Conservation (phyloP, 768 basidiomycete genomes). For the Suillus paluster region DNA sequence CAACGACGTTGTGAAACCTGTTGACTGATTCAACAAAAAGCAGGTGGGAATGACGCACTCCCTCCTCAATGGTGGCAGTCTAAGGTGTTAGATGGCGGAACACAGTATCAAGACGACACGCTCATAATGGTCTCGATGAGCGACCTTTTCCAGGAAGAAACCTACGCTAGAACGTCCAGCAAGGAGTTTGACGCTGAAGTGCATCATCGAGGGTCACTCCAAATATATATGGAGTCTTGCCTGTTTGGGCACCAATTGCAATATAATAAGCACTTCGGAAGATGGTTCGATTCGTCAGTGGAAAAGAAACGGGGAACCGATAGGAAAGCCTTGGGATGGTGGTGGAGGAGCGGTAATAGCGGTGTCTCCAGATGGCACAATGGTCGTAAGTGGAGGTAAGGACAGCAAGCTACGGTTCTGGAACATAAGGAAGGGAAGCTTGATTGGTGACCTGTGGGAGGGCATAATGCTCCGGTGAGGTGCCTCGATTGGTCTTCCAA, state of each 20-base stretch:
- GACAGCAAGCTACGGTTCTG: not conserved
- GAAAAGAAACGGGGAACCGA: not conserved
- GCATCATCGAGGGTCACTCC: not conserved
- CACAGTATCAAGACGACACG: not conserved
- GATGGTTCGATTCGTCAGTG: slow-evolving; percentile 4
- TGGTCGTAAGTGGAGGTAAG: not conserved
- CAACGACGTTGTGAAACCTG: not conserved
- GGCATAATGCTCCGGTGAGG: not conserved
- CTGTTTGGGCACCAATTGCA: not conserved
- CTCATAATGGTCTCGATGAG: not conserved
- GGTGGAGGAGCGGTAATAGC: not conserved
- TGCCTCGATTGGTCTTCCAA: slow-evolving; percentile 17
- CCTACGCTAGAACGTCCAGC: not conserved
- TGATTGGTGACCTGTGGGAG: not conserved
- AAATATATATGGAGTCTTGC: not conserved
- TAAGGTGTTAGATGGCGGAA: not conserved
- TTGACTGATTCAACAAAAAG: not conserved
- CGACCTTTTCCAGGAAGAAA: slow-evolving; percentile 3
- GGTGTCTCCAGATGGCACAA: not conserved
- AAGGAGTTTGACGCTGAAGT: not conserved
- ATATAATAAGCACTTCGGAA: not conserved
- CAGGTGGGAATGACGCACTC: not conserved
- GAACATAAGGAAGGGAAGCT: not conserved
- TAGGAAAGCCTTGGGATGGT: not conserved
- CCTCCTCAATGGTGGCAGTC: not conserved